A percentile compares a stretch with the other conserved stretches of the same genome.
Evolutionary conservation across 345 rosid species (phyloP).

Genomic region (Hibiscus syriacus): DNA sequence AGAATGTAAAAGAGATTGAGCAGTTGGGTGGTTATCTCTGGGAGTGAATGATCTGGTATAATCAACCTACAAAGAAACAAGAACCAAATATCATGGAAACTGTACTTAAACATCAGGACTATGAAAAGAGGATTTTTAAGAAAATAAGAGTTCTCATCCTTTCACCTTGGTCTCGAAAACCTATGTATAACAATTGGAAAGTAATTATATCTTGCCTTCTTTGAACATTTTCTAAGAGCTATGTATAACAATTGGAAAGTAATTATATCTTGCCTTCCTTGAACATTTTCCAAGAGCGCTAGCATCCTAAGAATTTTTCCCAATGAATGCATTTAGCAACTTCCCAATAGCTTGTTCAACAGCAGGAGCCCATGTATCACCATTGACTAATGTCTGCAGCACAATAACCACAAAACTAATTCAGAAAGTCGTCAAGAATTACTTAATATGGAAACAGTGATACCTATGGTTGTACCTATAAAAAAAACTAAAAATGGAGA

Average conservation of each 20-base stretch:
- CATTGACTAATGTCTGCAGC: conserved; percentile 61
- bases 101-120: neutral
- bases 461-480: too few species aligned
- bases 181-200: conserved; percentile 77
- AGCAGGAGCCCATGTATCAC: conserved; percentile 79
- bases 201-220: conserved; percentile 51
- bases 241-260: too few species aligned
- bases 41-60: conserved; percentile 70
- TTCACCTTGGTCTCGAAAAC: conserved; percentile 79
- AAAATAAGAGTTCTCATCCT: conserved; percentile 5
- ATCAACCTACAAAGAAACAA: conserved; percentile 44
- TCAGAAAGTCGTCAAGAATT: neutral
- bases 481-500: too few species aligned
- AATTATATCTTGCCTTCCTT: too few species aligned
- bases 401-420: neutral
- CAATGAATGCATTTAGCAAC: conserved; percentile 89
- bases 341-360: conserved; percentile 87
- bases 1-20: conserved; percentile 56
- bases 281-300: too few species aligned
- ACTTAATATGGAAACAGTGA: neutral
- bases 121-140: neutral
- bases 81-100: conserved; percentile 14
- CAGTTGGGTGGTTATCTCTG: conserved; percentile 81
- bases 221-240: conserved; percentile 71
- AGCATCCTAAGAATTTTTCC: conserved; percentile 70